Conservation (phyloP, 495 filamentous ascomycete genomes). For the Parachaetomium inaequale region DNA sequence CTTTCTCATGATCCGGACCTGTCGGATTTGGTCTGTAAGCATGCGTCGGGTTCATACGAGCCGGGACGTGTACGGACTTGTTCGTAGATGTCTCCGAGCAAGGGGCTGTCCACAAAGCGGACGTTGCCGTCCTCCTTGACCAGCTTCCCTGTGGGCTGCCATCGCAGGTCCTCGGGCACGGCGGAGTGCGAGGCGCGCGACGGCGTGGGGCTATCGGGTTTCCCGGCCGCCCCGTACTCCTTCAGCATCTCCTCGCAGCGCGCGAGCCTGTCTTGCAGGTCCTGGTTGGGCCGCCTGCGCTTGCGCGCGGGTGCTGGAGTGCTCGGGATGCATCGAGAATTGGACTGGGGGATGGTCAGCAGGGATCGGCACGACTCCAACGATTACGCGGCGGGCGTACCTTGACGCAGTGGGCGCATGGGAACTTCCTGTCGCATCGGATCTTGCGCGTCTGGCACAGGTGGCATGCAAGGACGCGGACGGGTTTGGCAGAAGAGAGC, state of each 20-base stretch:
- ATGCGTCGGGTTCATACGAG: not conserved
- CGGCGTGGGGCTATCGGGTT: constrained; percentile 29
- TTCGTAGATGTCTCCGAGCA: constrained; percentile 41
- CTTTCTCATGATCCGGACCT: constrained; percentile 48
- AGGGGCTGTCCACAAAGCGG: constrained; percentile 45
- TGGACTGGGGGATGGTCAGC: constrained; percentile 33
- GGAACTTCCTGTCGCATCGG: constrained; percentile 63
- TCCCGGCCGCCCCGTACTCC: constrained; percentile 35
- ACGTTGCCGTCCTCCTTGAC: constrained; percentile 44
- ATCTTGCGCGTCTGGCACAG: constrained; percentile 65
- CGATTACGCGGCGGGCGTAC: constrained; percentile 25
- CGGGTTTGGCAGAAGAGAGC: not conserved
- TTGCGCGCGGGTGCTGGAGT: constrained; percentile 49
- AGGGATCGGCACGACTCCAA: not conserved
- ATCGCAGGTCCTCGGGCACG: constrained; percentile 30
- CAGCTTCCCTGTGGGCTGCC: constrained; percentile 42
- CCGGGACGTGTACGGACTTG: constrained; percentile 35
- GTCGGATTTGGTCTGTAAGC: constrained; percentile 3
- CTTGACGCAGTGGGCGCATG: constrained; percentile 63
- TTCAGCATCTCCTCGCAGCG: constrained; percentile 48
- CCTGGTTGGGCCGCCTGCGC: constrained; percentile 46
- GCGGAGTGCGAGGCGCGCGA: constrained; percentile 15
- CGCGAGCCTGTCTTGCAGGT: constrained; percentile 46
- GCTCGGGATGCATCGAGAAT: constrained; percentile 45
- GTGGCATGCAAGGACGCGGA: constrained; percentile 40